Conservation (phyloP, 2,329 filamentous ascomycete species). For the Ascochyta koolunga region DNA sequence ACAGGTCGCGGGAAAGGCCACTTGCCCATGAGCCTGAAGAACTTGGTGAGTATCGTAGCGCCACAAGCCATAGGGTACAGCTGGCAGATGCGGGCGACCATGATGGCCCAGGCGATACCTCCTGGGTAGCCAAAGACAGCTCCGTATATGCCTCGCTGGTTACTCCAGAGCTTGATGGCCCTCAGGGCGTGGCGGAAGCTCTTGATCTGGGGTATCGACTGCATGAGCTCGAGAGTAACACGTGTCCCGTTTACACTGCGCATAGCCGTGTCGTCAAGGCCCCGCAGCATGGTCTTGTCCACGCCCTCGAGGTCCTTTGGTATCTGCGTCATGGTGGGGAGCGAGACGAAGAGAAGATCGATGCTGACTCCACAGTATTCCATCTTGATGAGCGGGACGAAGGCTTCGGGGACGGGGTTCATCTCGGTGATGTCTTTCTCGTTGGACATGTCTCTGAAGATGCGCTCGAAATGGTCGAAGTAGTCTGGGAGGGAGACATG, state of each 20-base stretch:
- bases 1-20: conserved; percentile 98
- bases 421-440: conserved; percentile 83
- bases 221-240: conserved; percentile 90
- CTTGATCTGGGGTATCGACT: conserved; percentile 84
- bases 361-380: conserved; percentile 91
- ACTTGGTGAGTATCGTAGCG: conserved; percentile 87
- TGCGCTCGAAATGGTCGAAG: conserved; percentile 83
- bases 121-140: conserved; percentile 97
- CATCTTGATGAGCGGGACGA: conserved; percentile 97
- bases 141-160: conserved; percentile 88
- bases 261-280: conserved; percentile 84
- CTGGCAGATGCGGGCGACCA: conserved; percentile 94
- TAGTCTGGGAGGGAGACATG: conserved; percentile 90
- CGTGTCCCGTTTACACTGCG: conserved; percentile 92
- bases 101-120: conserved; percentile 97
- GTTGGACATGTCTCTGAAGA: conserved; percentile 77
- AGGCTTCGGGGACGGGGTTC: conserved; percentile 84
- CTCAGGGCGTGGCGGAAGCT: conserved; percentile 89
- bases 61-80: conserved; percentile 92
- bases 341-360: conserved; percentile 74
- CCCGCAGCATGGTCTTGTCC: conserved; percentile 83
- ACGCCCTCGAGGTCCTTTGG: conserved; percentile 71
- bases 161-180: conserved; percentile 96
- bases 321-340: conserved; percentile 50
- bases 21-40: conserved; percentile 87